These are phyloP conservation scores for Flagelloscypha sp. DNA, from an alignment of 768 basidiomycete species.

Conservation along the genomic window DNA sequence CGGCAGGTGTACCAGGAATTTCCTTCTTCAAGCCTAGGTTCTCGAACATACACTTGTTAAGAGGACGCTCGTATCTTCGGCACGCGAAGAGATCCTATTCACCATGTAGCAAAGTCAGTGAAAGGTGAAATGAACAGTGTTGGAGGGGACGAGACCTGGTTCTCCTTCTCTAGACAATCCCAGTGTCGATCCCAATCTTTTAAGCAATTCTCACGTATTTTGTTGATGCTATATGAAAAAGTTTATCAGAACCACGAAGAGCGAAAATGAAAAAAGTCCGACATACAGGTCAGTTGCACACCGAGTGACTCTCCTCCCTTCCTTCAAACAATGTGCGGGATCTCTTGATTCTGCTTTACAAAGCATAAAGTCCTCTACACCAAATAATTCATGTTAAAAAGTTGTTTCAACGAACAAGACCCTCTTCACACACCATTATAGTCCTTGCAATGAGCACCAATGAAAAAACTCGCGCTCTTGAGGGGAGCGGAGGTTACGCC, in stretches of 20 bases:
- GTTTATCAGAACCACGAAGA: neutral
- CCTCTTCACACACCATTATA: constrained; percentile 71
- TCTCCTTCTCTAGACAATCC: constrained; percentile 89
- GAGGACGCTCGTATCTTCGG: constrained; percentile 76
- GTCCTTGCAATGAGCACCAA: constrained; percentile 92
- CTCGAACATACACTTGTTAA: constrained; percentile 94
- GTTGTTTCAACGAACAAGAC: constrained; percentile 1
- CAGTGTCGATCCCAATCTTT: constrained; percentile 86
- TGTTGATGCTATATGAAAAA: constrained; percentile 59
- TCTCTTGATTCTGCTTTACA: constrained; percentile 91
- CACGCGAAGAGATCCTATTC: constrained; percentile 80
- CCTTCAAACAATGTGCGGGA: constrained; percentile 89
- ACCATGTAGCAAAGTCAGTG: neutral
- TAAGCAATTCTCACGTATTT: constrained; percentile 89
- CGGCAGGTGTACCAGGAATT: constrained; percentile 82
- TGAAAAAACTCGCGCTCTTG: constrained; percentile 95
- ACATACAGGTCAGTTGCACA: constrained; percentile 91
- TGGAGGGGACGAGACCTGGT: constrained; percentile 63
- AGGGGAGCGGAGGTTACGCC: constrained; percentile 87
- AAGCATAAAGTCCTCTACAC: constrained; percentile 87
- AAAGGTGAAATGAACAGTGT: neutral
- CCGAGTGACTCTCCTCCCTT: constrained; percentile 90
- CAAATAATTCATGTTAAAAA: constrained; percentile 25
- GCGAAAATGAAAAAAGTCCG: neutral
- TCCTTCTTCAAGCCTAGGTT: constrained; percentile 88